Evolutionary conservation across 495 filamentous ascomycete genomes (phyloP).

Genomic region (Neurospora discreta): DNA sequence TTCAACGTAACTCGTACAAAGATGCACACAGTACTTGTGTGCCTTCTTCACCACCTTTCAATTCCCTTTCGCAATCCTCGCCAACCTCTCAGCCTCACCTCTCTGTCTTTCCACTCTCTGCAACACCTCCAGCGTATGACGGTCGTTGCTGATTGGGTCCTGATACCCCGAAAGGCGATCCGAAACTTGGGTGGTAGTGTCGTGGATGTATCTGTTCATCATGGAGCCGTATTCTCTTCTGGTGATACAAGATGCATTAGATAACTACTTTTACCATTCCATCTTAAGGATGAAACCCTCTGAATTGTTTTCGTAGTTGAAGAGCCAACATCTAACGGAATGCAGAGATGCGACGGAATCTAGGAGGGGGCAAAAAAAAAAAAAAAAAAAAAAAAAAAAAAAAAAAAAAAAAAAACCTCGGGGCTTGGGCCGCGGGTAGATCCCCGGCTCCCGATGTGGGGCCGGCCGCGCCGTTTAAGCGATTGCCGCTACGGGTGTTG

Average conservation of each 20-base stretch:
- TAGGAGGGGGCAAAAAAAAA: not conserved
- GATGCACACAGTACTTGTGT: not conserved
- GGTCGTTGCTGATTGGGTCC: not conserved
- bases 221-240: not conserved
- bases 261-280: not conserved
- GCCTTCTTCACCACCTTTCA: not conserved
- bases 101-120: not conserved
- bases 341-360: not conserved
- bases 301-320: not conserved
- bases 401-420: not conserved
- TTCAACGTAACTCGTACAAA: not conserved
- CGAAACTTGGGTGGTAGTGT: not conserved
- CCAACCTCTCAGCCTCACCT: not conserved
- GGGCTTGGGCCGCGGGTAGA: not conserved
- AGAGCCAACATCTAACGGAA: not conserved
- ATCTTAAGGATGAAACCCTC: not conserved
- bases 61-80: not conserved
- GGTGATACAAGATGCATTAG: not conserved
- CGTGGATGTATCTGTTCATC: constrained; percentile 4
- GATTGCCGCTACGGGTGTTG: not conserved
- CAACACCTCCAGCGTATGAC: not conserved
- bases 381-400: not conserved
- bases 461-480: not conserved
- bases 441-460: not conserved
- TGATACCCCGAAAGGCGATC: constrained; percentile 4